Evolutionary conservation across 2,329 filamentous ascomycete species (phyloP), one percentile per base, ranked within the genome.

Genomic region (Trichoderma sp.): DNA sequence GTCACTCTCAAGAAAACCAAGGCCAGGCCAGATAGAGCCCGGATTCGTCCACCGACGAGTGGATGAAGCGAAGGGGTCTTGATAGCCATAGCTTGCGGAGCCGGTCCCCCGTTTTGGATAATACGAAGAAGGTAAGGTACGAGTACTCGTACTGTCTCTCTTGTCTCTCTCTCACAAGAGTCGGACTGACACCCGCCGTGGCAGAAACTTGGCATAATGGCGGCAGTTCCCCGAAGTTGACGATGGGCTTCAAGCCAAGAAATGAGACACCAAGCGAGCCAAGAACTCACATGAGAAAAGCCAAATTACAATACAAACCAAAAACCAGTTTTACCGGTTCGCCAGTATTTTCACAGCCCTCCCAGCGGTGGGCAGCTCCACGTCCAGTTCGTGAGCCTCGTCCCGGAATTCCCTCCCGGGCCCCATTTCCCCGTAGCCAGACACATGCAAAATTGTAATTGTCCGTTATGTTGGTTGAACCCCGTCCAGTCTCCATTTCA

Each of bases 1-100:
- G 33, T 35, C 33, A 69, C 50, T 50, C 59, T 50, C 59, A 62
- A 21, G 18, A 21, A 33, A 41, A 41, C 64, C 41, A 29, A 53
- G 18, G 65, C 21, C 5, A 11, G 6, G 65, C n/a, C 41, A 16
- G 9, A 45, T 27, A 16, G 31, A 5, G 60, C 21, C 69, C 60
- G 41, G n/a, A 72, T 72, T 64, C n/a, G 69, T 65, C 60, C 35
- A 72, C 69, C 60, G 69, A 72, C 59, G 21, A 38, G 69, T 72
- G 69, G 69, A 64, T 64, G 53, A 29, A 50, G 50, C 27, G 21
- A 68, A 53, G n/a, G 41, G 41, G 56, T 5, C 33, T 35, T 53
- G 41, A 38, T 29, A 21, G 64, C 21, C 31, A 12, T 50, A 12
- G 38, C 41, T 33, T 53, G 45, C 50, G 67, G 67, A 63, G 60